Conservation (phyloP, 768 basidiomycete species). For the Tremella yokohamensis region DNA sequence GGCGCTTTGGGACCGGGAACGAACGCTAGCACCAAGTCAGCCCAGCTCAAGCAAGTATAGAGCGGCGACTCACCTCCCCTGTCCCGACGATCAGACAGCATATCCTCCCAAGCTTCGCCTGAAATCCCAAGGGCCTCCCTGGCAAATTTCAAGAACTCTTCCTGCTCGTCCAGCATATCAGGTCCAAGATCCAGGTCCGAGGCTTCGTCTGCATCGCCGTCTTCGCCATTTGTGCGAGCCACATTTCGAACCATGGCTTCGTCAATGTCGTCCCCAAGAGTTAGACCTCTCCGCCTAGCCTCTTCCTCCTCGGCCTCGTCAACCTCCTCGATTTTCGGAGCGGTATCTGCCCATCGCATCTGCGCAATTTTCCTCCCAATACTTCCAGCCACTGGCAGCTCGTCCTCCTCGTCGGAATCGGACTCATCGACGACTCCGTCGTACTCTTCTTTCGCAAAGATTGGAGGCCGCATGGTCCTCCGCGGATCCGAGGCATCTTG, state of each 20-base stretch:
- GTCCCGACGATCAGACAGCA: slow-evolving; percentile 69
- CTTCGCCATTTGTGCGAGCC: slow-evolving; percentile 12
- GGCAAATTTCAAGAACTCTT: slow-evolving; percentile 92
- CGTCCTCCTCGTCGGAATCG: slow-evolving; percentile 21
- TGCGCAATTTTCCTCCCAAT: slow-evolving; percentile 36
- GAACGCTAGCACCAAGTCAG: slow-evolving; percentile 29
- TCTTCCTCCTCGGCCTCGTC: slow-evolving; percentile 36
- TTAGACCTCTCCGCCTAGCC: slow-evolving; percentile 14
- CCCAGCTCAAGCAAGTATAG: neutral
- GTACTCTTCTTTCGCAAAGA: slow-evolving; percentile 75
- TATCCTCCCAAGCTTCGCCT: slow-evolving; percentile 84
- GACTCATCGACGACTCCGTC: slow-evolving; percentile 76
- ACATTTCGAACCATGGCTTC: slow-evolving; percentile 33
- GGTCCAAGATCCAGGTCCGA: slow-evolving; percentile 47
- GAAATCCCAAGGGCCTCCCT: slow-evolving; percentile 83
- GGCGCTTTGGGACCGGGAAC: slow-evolving; percentile 23
- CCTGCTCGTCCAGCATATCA: slow-evolving; percentile 89
- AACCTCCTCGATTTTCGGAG: slow-evolving; percentile 24
- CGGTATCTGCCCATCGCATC: slow-evolving; percentile 35
- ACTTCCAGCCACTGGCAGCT: slow-evolving; percentile 28
- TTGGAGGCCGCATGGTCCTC: slow-evolving; percentile 62
- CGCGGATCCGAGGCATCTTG: slow-evolving; percentile 2
- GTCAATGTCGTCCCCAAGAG: slow-evolving; percentile 29
- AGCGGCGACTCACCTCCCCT: slow-evolving; percentile 69
- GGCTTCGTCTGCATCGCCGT: slow-evolving; percentile 57